Evolutionary conservation across 2,329 filamentous ascomycete species (phyloP).

Genomic region (Dactylonectria estremocensis): DNA sequence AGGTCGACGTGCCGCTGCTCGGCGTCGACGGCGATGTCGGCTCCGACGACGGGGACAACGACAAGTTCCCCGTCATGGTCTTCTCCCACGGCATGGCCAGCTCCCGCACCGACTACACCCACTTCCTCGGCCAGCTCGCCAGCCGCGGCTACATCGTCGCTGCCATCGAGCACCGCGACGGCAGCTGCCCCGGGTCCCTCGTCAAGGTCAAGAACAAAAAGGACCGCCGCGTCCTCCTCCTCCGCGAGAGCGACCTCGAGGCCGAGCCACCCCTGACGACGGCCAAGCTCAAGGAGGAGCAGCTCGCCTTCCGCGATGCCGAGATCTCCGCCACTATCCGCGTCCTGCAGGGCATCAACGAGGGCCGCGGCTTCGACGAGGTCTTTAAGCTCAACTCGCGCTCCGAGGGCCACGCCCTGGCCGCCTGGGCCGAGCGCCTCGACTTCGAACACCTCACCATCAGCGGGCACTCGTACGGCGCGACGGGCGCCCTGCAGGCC

Average conservation of each 20-base stretch:
- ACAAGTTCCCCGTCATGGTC: conserved; percentile 61
- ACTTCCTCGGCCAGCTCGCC: conserved; percentile 66
- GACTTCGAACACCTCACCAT: conserved; percentile 69
- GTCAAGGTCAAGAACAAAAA: conserved; percentile 52
- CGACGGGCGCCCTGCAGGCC: conserved; percentile 73
- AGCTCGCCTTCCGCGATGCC: conserved; percentile 66
- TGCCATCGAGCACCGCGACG: conserved; percentile 67
- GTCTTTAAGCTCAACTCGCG: conserved; percentile 61
- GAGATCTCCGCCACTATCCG: conserved; percentile 64
- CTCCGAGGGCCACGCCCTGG: conserved; percentile 62
- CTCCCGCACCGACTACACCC: conserved; percentile 66
- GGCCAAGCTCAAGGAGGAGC: conserved; percentile 58
- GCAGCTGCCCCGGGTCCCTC: conserved; percentile 63
- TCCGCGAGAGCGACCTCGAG: conserved; percentile 54
- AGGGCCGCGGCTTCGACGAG: conserved; percentile 54
- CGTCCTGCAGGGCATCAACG: conserved; percentile 59
- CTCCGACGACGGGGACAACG: conserved; percentile 27
- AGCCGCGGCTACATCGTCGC: conserved; percentile 65
- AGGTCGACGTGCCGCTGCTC: conserved; percentile 62
- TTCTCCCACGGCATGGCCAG: conserved; percentile 69
- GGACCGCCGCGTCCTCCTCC: conserved; percentile 53
- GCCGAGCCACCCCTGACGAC: conserved; percentile 54
- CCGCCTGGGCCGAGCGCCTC: conserved; percentile 67
- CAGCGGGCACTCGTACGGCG: conserved; percentile 77
- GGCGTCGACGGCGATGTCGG: conserved; percentile 40